Percentiles rank a stretch among this genome's conserved stretches.
phyloP scores from a whole-genome alignment of 371 early-diverging fungal species.

The Mortierella sp. region DNA sequence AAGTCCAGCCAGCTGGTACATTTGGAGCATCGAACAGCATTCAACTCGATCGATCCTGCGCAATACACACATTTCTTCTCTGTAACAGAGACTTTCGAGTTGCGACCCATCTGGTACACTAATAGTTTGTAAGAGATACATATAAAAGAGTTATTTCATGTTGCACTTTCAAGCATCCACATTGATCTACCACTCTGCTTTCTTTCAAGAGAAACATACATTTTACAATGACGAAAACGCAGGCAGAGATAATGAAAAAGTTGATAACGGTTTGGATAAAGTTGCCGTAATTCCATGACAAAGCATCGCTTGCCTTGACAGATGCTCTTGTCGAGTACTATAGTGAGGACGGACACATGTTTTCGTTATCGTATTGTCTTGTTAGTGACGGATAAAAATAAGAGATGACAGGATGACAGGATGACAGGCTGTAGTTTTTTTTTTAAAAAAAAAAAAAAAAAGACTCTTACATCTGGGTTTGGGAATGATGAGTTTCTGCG shows the following conservation, averaged over 20 bases:
- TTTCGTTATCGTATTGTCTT: not conserved
- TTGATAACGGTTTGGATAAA: constrained; percentile 54
- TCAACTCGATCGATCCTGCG: constrained; percentile 17
- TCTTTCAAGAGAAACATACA: constrained; percentile 2
- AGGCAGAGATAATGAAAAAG: constrained; percentile 46
- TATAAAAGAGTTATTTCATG: not conserved
- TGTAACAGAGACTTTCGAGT: constrained; percentile 8
- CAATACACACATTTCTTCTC: constrained; percentile 50
- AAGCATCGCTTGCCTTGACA: constrained; percentile 34
- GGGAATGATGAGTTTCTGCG: constrained; percentile 8
- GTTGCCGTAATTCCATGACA: constrained; percentile 52
- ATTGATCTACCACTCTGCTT: not conserved
- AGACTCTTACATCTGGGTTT: constrained; percentile 24
- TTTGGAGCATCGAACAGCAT: constrained; percentile 32
- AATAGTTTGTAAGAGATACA: not conserved
- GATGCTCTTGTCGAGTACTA: constrained; percentile 35
- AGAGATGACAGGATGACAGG: not conserved
- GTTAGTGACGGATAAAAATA: not conserved
- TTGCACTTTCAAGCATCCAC: not conserved
- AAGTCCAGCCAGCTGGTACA: constrained; percentile 53
- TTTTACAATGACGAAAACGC: constrained; percentile 49
- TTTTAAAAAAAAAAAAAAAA: too few species aligned
- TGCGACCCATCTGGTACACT: constrained; percentile 47
- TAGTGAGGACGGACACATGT: not conserved
- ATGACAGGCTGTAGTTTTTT: too few species aligned